Evolutionary conservation across 148 eudicot species (phyloP), one percentile per base, ranked within the genome.

Genomic region (Hydrangea macrophylla): DNA sequence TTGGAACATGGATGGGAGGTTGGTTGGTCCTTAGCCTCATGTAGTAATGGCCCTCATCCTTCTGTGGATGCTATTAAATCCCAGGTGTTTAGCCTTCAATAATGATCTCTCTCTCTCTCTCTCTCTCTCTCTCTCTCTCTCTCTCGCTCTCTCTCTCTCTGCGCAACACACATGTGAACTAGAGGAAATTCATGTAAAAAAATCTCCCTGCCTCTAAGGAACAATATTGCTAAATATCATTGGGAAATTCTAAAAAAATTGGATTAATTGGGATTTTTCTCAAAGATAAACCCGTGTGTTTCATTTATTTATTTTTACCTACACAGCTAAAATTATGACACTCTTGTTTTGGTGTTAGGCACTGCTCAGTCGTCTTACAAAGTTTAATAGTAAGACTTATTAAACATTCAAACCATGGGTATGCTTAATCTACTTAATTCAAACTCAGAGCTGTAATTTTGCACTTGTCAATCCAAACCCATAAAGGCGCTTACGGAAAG

Each of bases 1-100:
- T 25, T 70, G 55, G 96, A 85, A 48, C 81, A 81, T 70, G 62
- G 84, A 37, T 93, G 98, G 98, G 96, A 93, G 83, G 87, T 88
- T 77, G 98, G 98, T 73, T 94, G 98, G 98, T 90, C 97, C 42
- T 81, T 94, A 73, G 88, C 92, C 56, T 83, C 87, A 25, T 80
- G 76, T 39, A 72, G 33, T 71, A 73, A 79, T 68, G 81, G 67
- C 61, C 76, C 81, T 75, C 79, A 72, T 35, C 69, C 74, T 59
- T 62, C 57, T 11, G 53, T 33, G 31, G 81, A 76, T 73, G 72
- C 61, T 67, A 40, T 63, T 66, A 72, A 64, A 64, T 24, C 69
- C 13, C 79, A 81, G 96, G 98, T 90, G 70, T 33, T 55, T 51
- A 31, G 42, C 27, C 10, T 32, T 25, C 53, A 42, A 42, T 42